Conservation (phyloP, 169 alveolate genomes). For the Cryptosporidium andersoni region DNA sequence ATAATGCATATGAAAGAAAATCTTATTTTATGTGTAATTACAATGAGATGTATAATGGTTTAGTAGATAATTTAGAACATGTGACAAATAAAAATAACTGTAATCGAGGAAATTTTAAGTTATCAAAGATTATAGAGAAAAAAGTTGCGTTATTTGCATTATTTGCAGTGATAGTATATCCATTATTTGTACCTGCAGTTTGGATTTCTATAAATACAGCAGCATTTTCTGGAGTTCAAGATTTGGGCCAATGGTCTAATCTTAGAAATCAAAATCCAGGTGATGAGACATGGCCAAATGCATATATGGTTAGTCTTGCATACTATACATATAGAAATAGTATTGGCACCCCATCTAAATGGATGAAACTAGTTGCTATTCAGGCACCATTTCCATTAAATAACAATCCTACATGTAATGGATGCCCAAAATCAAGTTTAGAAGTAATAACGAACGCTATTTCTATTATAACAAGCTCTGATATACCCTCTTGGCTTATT, state of each 20-base stretch:
- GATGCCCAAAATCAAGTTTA: slow-evolving; percentile 66
- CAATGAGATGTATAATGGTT: neutral
- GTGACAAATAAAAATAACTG: neutral
- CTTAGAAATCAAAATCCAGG: slow-evolving; percentile 68
- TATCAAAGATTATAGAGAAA: slow-evolving; percentile 17
- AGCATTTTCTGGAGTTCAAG: slow-evolving; percentile 39
- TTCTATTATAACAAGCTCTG: slow-evolving; percentile 58
- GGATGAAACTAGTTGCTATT: slow-evolving; percentile 65
- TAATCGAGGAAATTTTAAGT: neutral
- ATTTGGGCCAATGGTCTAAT: slow-evolving; percentile 9
- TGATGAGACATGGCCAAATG: slow-evolving; percentile 70
- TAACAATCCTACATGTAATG: slow-evolving; percentile 63
- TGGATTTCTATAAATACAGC: slow-evolving; percentile 57
- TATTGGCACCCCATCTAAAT: slow-evolving; percentile 53
- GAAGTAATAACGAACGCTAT: slow-evolving; percentile 59
- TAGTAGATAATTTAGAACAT: neutral
- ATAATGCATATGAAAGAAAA: neutral
- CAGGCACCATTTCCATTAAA: slow-evolving; percentile 60
- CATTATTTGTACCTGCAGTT: slow-evolving; percentile 40
- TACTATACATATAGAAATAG: slow-evolving; percentile 45
- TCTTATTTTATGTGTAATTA: neutral
- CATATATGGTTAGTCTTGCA: slow-evolving; percentile 39
- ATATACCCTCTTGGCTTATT: slow-evolving; percentile 58
- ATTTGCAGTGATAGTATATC: slow-evolving; percentile 18
- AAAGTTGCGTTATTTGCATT: slow-evolving; percentile 5